phyloP scores from a whole-genome alignment of 2,329 filamentous ascomycete species.

The Fusarium lyarnte region DNA sequence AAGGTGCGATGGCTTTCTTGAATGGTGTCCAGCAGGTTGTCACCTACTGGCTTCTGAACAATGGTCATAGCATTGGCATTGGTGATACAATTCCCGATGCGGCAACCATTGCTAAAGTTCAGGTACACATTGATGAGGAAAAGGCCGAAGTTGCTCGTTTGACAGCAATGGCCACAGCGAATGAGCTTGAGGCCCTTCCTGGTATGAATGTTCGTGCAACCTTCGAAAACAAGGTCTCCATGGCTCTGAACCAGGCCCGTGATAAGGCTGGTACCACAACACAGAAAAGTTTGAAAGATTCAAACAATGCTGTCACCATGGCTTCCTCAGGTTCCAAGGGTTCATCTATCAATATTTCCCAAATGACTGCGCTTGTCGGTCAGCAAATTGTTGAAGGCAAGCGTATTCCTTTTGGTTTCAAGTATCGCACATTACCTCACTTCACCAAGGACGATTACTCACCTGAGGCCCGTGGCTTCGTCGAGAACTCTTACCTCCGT shows the following conservation, averaged over 20 bases:
- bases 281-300: constrained; percentile 90
- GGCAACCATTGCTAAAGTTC: constrained; percentile 83
- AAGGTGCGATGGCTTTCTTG: constrained; percentile 91
- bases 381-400: constrained; percentile 99
- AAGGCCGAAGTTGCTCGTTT: constrained; percentile 83
- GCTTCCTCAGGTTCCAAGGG: constrained; percentile 97
- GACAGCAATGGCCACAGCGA: constrained; percentile 81
- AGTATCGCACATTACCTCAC: constrained; percentile 94
- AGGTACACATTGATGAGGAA: constrained; percentile 80
- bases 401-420: constrained; percentile 99
- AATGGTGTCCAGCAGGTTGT: constrained; percentile 95
- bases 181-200: constrained; percentile 89
- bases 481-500: constrained; percentile 98
- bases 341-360: constrained; percentile 98
- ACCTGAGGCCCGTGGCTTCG: constrained; percentile 94
- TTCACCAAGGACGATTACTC: constrained; percentile 99
- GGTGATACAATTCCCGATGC: constrained; percentile 96
- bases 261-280: constrained; percentile 95
- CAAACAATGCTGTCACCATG: constrained; percentile 98
- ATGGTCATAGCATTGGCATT: constrained; percentile 97
- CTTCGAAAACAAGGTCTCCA: constrained; percentile 96
- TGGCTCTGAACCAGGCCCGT: constrained; percentile 93
- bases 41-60: constrained; percentile 96
- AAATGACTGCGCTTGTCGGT: constrained; percentile 98
- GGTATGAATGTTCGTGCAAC: constrained; percentile 99